Evolutionary conservation across 2,329 filamentous ascomycete species (phyloP).

Genomic region (Boeremia exigua): DNA sequence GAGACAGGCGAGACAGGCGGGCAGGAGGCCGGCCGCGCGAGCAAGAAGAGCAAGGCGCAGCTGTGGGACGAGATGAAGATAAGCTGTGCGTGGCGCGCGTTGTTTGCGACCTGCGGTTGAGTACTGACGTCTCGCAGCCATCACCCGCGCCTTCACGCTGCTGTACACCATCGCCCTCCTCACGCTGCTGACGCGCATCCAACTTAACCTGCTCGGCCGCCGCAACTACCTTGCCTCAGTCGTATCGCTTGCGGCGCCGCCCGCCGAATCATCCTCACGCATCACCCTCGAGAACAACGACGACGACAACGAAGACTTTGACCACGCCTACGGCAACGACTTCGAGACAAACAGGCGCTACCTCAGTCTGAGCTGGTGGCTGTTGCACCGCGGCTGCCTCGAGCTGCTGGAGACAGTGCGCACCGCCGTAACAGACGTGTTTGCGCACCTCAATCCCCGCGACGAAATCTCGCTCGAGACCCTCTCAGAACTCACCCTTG

Average conservation of each 20-base stretch:
- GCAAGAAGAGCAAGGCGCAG: slow-evolving; percentile 85
- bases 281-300: slow-evolving; percentile 95
- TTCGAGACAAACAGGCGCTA: slow-evolving; percentile 96
- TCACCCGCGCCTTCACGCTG: slow-evolving; percentile 88
- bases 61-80: slow-evolving; percentile 98
- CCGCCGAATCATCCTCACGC: slow-evolving; percentile 69
- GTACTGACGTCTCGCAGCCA: slow-evolving; percentile 61
- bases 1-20: slow-evolving; percentile 51
- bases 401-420: slow-evolving; percentile 82
- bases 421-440: slow-evolving; percentile 85
- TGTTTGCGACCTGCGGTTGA: neutral
- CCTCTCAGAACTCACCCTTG: slow-evolving; percentile 79
- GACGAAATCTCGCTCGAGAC: slow-evolving; percentile 84
- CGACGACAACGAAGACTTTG: slow-evolving; percentile 82
- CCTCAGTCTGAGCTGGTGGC: slow-evolving; percentile 97
- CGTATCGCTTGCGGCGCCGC: slow-evolving; percentile 76
- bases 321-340: slow-evolving; percentile 86
- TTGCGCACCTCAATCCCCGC: slow-evolving; percentile 85
- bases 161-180: slow-evolving; percentile 90
- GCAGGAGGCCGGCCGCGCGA: slow-evolving; percentile 55
- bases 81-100: slow-evolving; percentile 69
- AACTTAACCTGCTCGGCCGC: slow-evolving; percentile 93
- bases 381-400: slow-evolving; percentile 88
- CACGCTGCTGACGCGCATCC: slow-evolving; percentile 89
- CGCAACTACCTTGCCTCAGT: slow-evolving; percentile 96